Base-by-base conservation (phyloP, 768 basidiomycete species). In the Glaciozyma martinii region DNA sequence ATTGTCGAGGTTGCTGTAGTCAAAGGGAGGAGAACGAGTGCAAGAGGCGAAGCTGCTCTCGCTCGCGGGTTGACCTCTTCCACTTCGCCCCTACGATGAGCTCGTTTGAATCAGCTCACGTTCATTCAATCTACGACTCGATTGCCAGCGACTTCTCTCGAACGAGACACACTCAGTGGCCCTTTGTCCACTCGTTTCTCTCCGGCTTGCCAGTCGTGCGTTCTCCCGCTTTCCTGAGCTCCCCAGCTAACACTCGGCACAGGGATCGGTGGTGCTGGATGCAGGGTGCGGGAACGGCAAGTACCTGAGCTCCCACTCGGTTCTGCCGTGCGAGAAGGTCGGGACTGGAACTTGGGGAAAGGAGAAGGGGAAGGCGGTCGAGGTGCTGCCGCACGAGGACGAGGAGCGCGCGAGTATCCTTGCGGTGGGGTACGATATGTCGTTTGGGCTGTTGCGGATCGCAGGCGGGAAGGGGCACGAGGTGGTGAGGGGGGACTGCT, bases 251-350 rank as follows among this genome's bases (percentile, higher is more conserved):
- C 66, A 86, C 93, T 55, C 81, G 94, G 76, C 12, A 40, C 78
- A 84, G 25, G 87, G 90, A 30, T 89, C 85, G 79, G 79, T 95
- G 43, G 94, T 94, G 16, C 81, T 99, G 30, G 95, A 99, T 76
- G 88, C 90, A 30, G 95, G 95, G 8, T 90, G 90, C 30, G 95
- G 95, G 2, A 99, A 99, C 71, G 95, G 95, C 53, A 98, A 99
- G 81, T 98, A 98, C 78, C 82, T 98, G 3, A 86, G 69, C 5
- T 59, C 64, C 30, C 21, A 63, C 50, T 68, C 66, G 54, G 56
- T 64, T 13, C 53, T 71, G 49, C 7, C 56, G 0, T 66, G 61
- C 57, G 25, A 30, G 32, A 47, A 47, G 3, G 59, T 33, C 29
- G 46, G 19, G 16, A 49, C 12, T 2, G 47, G 32, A 12, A 21